These are phyloP conservation scores for Erigeron philadelphicus DNA, from an alignment of 140 eudicot species.

Conservation along the genomic window DNA sequence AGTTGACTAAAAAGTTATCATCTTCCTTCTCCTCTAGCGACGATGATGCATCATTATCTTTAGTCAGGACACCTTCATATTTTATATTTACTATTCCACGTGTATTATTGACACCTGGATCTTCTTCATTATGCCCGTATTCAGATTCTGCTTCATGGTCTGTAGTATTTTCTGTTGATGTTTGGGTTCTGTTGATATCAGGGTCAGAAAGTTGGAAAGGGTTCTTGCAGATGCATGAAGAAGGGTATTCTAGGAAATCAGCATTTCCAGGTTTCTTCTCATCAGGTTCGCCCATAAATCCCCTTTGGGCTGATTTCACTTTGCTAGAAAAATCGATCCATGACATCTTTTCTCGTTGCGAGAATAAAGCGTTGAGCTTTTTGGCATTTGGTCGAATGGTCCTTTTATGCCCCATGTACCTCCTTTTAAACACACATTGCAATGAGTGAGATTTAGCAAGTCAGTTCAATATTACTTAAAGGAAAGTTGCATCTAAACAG, in stretches of 20 bases:
- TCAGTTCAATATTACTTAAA: background rate
- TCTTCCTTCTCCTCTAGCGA: slow-evolving; percentile 34
- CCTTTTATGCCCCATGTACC: slow-evolving; percentile 93
- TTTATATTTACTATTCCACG: slow-evolving; percentile 3
- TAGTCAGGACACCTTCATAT: slow-evolving; percentile 14
- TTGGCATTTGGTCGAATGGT: slow-evolving; percentile 92
- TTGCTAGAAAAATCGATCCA: slow-evolving; percentile 72
- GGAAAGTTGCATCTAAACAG: background rate
- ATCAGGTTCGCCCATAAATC: slow-evolving; percentile 97
- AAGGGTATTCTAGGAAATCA: slow-evolving; percentile 82
- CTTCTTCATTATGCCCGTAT: slow-evolving; percentile 18
- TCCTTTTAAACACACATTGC: slow-evolving; percentile 38
- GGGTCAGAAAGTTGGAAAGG: slow-evolving; percentile 31
- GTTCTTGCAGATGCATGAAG: slow-evolving; percentile 74
- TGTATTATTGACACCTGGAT: slow-evolving; percentile 24
- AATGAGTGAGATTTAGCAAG: background rate
- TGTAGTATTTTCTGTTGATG: background rate
- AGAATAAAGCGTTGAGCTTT: slow-evolving; percentile 67
- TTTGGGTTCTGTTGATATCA: slow-evolving; percentile 11
- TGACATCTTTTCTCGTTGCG: slow-evolving; percentile 58
- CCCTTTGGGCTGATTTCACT: slow-evolving; percentile 88
- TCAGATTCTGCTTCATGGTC: slow-evolving; percentile 23
- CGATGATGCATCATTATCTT: slow-evolving; percentile 24
- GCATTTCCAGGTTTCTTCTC: slow-evolving; percentile 77
- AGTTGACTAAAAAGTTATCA: slow-evolving; percentile 42